Evolutionary conservation across 2,329 filamentous ascomycete genomes (phyloP).

Genomic region (Botrytis galanthina): DNA sequence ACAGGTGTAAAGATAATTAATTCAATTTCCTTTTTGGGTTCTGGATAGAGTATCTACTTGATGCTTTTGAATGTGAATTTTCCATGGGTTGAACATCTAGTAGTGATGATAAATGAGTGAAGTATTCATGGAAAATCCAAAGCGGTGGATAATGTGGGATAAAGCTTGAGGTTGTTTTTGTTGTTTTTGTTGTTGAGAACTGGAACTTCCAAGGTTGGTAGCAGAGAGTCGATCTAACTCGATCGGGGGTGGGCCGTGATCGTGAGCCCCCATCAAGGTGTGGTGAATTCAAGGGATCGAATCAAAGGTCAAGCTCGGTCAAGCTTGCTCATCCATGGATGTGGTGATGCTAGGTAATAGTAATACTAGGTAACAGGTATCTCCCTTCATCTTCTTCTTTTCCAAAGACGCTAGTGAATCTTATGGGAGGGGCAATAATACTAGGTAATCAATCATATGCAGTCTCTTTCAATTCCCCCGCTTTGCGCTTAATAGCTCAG

Average conservation of each 20-base stretch:
- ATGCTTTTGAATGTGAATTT: too few relatives aligned
- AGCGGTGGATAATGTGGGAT: neutral
- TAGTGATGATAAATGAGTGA: neutral
- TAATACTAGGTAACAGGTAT: too few relatives aligned
- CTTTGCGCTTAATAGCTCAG: constrained; percentile 14
- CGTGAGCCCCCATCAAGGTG: neutral
- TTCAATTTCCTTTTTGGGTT: too few relatives aligned
- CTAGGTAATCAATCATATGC: neutral
- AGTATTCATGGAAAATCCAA: neutral
- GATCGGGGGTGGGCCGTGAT: neutral
- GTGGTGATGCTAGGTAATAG: too few relatives aligned
- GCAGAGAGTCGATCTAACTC: neutral
- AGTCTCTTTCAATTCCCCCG: constrained; percentile 16
- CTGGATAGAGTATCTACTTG: too few relatives aligned
- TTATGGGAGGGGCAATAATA: constrained; percentile 13
- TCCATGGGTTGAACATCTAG: neutral
- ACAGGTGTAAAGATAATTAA: neutral
- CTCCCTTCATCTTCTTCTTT: neutral
- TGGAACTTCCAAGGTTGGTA: constrained; percentile 3
- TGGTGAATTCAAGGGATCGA: neutral
- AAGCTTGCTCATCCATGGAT: too few relatives aligned
- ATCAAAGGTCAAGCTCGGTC: neutral
- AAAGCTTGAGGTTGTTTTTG: neutral
- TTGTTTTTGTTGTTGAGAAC: neutral
- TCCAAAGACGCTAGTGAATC: neutral